A percentile compares a stretch with the other conserved stretches of the same genome.
These are phyloP conservation scores for Bathelium albidoporum DNA, from an alignment of 495 filamentous ascomycete species.

Conservation along the genomic window DNA sequence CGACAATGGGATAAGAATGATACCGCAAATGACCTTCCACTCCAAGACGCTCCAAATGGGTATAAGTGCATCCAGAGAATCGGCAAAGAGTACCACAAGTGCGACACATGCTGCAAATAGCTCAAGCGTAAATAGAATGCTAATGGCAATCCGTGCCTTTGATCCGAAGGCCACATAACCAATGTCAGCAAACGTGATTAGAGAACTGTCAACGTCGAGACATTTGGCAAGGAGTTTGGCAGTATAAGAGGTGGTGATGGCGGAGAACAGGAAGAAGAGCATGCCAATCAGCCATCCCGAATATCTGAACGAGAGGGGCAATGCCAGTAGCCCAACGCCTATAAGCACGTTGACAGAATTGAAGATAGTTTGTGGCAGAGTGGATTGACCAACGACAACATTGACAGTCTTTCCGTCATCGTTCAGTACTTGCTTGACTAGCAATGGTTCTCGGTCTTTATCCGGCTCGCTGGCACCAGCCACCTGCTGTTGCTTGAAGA, in stretches of 20 bases:
- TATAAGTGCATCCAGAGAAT: constrained; percentile 72
- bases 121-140: constrained; percentile 79
- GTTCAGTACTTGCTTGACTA: constrained; percentile 74
- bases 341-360: constrained; percentile 95
- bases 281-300: constrained; percentile 85
- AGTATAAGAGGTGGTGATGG: constrained; percentile 71
- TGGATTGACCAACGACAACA: constrained; percentile 82
- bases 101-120: constrained; percentile 83
- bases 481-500: constrained; percentile 62
- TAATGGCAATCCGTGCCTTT: constrained; percentile 66
- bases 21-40: constrained; percentile 82
- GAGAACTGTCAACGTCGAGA: constrained; percentile 70
- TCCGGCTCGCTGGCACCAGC: constrained; percentile 37
- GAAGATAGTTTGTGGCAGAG: constrained; percentile 89
- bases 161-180: constrained; percentile 89
- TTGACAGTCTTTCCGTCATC: constrained; percentile 78
- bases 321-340: constrained; percentile 77
- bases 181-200: constrained; percentile 85
- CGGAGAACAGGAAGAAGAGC: constrained; percentile 60
- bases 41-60: constrained; percentile 58
- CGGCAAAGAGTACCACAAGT: constrained; percentile 85
- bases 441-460: constrained; percentile 63
- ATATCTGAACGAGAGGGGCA: constrained; percentile 84
- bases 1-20: constrained; percentile 71
- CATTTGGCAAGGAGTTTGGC: constrained; percentile 80